Conservation (phyloP, 208 protist genomes). For the Leishmania tropica region DNA sequence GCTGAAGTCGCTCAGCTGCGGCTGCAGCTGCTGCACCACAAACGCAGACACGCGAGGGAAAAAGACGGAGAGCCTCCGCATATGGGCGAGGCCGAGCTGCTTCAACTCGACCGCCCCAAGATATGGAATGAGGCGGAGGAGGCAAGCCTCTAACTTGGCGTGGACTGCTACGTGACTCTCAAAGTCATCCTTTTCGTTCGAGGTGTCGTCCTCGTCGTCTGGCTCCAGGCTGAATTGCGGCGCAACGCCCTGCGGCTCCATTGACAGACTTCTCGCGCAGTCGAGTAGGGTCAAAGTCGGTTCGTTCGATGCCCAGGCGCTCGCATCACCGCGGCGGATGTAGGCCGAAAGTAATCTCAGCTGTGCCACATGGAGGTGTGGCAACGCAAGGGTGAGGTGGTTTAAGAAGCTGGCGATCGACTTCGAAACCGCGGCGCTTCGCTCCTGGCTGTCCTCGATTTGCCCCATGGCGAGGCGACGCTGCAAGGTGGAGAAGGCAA, state of each 20-base stretch:
- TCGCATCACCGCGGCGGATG: neutral
- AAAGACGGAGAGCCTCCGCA: conserved; percentile 44
- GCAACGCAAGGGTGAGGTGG: neutral
- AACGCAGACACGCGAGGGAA: conserved; percentile 41
- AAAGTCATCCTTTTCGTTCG: neutral
- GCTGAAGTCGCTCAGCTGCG: conserved; percentile 43
- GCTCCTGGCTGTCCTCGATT: neutral
- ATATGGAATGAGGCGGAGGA: conserved; percentile 32
- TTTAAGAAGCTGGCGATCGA: neutral
- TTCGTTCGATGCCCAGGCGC: neutral
- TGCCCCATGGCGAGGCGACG: conserved; percentile 9
- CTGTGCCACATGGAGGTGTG: neutral
- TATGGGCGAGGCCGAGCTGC: conserved; percentile 49
- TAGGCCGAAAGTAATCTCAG: neutral
- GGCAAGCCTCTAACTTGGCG: conserved; percentile 18
- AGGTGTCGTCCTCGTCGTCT: neutral
- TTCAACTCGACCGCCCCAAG: conserved; percentile 40
- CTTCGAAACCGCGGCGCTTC: neutral
- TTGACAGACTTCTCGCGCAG: neutral
- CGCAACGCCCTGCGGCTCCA: neutral
- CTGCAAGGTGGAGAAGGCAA: conserved; percentile 22
- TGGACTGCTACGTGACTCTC: neutral
- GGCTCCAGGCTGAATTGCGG: neutral
- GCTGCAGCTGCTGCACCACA: conserved; percentile 35
- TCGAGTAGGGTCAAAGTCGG: neutral